These are phyloP conservation scores for Amylostereum chailletii DNA, from an alignment of 1,284 basidiomycete genomes.

Conservation along the genomic window DNA sequence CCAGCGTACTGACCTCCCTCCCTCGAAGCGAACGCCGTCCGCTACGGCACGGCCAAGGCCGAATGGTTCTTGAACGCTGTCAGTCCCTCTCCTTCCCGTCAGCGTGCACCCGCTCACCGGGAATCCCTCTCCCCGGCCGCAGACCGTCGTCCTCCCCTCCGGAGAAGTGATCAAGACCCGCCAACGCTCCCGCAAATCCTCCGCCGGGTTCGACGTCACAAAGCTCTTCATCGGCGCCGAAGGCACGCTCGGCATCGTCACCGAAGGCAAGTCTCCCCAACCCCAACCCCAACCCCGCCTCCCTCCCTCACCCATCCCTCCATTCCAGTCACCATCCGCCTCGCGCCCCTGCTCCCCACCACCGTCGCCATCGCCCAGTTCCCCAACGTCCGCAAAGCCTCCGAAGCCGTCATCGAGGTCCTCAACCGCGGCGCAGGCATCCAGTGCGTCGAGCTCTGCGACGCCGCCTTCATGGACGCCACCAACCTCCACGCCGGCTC, in stretches of 20 bases:
- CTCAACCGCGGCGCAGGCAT: conserved; percentile 68
- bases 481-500: conserved; percentile 60
- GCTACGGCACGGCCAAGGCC: conserved; percentile 80
- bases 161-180: conserved; percentile 94
- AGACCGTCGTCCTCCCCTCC: conserved; percentile 85
- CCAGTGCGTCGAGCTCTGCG: conserved; percentile 74
- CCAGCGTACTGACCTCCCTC: not conserved
- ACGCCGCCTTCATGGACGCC: conserved; percentile 61
- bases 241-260: conserved; percentile 89
- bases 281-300: conserved; percentile 22
- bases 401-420: conserved; percentile 68
- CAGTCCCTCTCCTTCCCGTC: conserved; percentile 10
- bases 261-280: conserved; percentile 53
- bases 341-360: conserved; percentile 77
- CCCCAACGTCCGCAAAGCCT: conserved; percentile 54
- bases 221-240: conserved; percentile 94
- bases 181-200: conserved; percentile 77
- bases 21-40: conserved; percentile 71
- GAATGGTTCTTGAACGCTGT: conserved; percentile 83
- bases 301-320: conserved; percentile 23
- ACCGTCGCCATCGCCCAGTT: conserved; percentile 65
- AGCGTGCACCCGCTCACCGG: not conserved
- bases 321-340: conserved; percentile 60
- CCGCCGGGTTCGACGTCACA: conserved; percentile 86
- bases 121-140: conserved; percentile 1